A percentile compares a stretch with the other conserved stretches of the same genome.
Evolutionary conservation across 768 basidiomycete genomes (phyloP).

Genomic region (Jaapia argillacea): DNA sequence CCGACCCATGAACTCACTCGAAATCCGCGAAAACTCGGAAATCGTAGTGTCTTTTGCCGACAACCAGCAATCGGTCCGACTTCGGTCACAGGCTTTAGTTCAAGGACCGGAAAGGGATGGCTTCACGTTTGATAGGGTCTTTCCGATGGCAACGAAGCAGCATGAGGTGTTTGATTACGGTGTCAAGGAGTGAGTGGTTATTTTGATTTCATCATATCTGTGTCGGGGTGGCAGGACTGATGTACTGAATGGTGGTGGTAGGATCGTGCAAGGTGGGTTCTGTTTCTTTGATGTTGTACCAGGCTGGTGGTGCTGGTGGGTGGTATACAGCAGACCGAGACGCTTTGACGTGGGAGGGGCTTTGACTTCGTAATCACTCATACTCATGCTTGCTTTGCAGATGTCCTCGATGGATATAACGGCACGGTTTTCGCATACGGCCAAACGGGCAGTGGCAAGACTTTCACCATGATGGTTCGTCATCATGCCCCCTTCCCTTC

Average conservation of each 20-base stretch:
- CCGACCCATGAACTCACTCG: conserved; percentile 90
- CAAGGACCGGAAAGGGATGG: conserved; percentile 93
- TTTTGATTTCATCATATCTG: neutral
- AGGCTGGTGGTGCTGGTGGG: too few relatives aligned
- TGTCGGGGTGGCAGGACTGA: conserved; percentile 9
- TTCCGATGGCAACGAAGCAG: conserved; percentile 86
- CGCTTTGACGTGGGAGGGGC: too few relatives aligned
- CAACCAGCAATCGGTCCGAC: conserved; percentile 71
- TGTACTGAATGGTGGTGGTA: neutral
- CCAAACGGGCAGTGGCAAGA: conserved; percentile 84
- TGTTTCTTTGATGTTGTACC: neutral
- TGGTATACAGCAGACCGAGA: too few relatives aligned
- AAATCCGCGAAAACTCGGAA: conserved; percentile 79
- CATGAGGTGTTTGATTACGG: conserved; percentile 97
- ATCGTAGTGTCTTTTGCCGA: conserved; percentile 87
- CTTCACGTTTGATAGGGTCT: conserved; percentile 96
- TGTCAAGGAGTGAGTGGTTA: conserved; percentile 75
- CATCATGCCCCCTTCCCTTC: conserved; percentile 7
- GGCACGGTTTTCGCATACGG: conserved; percentile 90
- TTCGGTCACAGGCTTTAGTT: conserved; percentile 59
- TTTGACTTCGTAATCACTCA: neutral
- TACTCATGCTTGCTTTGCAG: conserved; percentile 28
- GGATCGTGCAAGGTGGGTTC: neutral
- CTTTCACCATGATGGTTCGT: conserved; percentile 96
- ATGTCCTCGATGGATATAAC: conserved; percentile 98